Base-by-base conservation (phyloP, 1,139 yeast genomes). In the Lodderomyces theae region DNA sequence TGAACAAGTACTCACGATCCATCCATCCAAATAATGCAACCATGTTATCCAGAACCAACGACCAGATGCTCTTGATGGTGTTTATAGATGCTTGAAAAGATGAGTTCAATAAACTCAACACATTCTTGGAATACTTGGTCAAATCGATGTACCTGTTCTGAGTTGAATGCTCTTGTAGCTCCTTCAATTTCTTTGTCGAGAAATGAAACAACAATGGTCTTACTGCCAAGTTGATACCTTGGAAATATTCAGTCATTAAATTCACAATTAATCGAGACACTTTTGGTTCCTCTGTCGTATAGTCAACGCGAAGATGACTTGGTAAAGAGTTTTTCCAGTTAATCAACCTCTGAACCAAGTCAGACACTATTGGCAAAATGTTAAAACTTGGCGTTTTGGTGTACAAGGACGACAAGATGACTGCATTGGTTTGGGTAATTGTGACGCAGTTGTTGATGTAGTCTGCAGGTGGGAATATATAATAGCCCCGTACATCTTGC, bases 11-110 rank as follows among this genome's bases (percentile, higher is more conserved):
- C 55, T 87, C 96, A 52, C 96, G 68, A 57, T 87, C 96, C 88
- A 86, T 84, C 71, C 89, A 86, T 1, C 95, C 95, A 64, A 85
- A 86, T 32, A 85, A 62, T 0, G 95, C 92, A 22, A 86, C 83
- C 86, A 84, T 82, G 49, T 83, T 82, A 43, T 82, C 84, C 0
- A 86, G 84, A 52, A 82, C 65, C 37, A 86, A 64, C 0, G 84
- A 80, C 86, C 90, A 82, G 4, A 86, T 68, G 1, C 86, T 78
- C 47, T 87, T 72, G 35, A 87, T 80, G 0, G 92, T 82, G 53
- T 86, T 86, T 37, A 86, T 82, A 0, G 94, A 85, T 0, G 94
- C 95, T 53, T 86, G 92, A 58, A 86, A 79, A 1, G 95, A 85
- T 3, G 94, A 85, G 60, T 86, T 86, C 45, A 87, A 63, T 37